Conservation (phyloP, 2,329 filamentous ascomycete genomes). For the Arachnomyces sp. region DNA sequence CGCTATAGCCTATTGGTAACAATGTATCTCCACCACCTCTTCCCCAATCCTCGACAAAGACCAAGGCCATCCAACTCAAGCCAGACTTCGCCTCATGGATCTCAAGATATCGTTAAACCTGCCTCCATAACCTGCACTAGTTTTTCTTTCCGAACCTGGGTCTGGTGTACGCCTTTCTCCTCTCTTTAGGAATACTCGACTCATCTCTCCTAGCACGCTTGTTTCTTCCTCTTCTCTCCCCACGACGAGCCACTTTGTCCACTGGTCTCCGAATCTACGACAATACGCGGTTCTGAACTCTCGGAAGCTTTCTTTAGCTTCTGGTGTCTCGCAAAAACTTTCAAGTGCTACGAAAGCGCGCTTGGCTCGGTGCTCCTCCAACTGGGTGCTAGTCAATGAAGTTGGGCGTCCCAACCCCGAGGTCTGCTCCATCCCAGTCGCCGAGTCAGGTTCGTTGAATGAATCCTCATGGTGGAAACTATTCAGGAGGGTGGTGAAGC, state of each 20-base stretch:
- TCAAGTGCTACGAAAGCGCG: conserved; percentile 29
- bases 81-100: conserved; percentile 10
- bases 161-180: conserved; percentile 6
- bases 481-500: conserved; percentile 24
- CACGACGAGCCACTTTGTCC: conserved; percentile 11
- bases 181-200: background rate
- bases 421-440: conserved; percentile 18
- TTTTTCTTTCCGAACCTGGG: background rate
- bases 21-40: no score
- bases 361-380: conserved; percentile 21
- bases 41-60: no score
- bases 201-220: background rate
- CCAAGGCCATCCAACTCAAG: background rate
- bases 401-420: conserved; percentile 10
- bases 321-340: conserved; percentile 25
- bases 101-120: conserved; percentile 8
- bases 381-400: conserved; percentile 10
- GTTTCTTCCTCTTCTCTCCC: background rate
- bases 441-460: conserved; percentile 22
- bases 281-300: conserved; percentile 23
- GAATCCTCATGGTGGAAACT: conserved; percentile 26
- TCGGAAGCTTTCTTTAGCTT: conserved; percentile 27
- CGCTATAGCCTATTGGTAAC: no score
- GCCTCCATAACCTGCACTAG: conserved; percentile 6
- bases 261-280: conserved; percentile 14